Evolutionary conservation across 176 grass and related monocot species (phyloP).

Genomic region (Neostapfia colusana): DNA sequence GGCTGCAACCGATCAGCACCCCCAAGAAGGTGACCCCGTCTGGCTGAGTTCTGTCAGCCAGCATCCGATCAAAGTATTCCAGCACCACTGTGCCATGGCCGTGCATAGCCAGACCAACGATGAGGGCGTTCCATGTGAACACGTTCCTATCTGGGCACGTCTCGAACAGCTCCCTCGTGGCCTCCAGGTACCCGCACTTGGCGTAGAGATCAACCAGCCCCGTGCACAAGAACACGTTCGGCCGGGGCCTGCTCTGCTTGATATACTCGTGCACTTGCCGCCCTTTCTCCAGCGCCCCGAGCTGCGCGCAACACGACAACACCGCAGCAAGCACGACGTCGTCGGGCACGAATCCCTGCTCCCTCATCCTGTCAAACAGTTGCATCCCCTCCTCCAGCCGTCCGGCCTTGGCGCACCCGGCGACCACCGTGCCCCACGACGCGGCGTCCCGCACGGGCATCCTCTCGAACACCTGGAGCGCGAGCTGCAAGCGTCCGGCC

Average conservation of each 20-base stretch:
- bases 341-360: slow-evolving; percentile 35
- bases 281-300: slow-evolving; percentile 54
- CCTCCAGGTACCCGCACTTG: slow-evolving; percentile 52
- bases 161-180: slow-evolving; percentile 48
- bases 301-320: slow-evolving; percentile 63
- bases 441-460: slow-evolving; percentile 52
- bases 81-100: slow-evolving; percentile 45
- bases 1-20: slow-evolving; percentile 61
- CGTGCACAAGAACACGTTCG: slow-evolving; percentile 51
- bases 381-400: slow-evolving; percentile 28
- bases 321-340: slow-evolving; percentile 46
- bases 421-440: slow-evolving; percentile 59
- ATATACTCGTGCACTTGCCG: slow-evolving; percentile 53
- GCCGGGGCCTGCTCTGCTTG: slow-evolving; percentile 25
- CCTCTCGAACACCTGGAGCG: slow-evolving; percentile 38
- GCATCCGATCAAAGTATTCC: slow-evolving; percentile 54
- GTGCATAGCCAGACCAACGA: slow-evolving; percentile 61
- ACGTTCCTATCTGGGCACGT: slow-evolving; percentile 30
- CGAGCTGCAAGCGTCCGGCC: slow-evolving; percentile 11
- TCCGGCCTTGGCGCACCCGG: slow-evolving; percentile 28
- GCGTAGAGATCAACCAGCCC: slow-evolving; percentile 61
- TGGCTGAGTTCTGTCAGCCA: slow-evolving; percentile 29
- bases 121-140: slow-evolving; percentile 65
- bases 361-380: slow-evolving; percentile 55
- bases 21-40: slow-evolving; percentile 60